Evolutionary conservation across 768 basidiomycete species (phyloP).

Genomic region (Pisolithus tinctorius): DNA sequence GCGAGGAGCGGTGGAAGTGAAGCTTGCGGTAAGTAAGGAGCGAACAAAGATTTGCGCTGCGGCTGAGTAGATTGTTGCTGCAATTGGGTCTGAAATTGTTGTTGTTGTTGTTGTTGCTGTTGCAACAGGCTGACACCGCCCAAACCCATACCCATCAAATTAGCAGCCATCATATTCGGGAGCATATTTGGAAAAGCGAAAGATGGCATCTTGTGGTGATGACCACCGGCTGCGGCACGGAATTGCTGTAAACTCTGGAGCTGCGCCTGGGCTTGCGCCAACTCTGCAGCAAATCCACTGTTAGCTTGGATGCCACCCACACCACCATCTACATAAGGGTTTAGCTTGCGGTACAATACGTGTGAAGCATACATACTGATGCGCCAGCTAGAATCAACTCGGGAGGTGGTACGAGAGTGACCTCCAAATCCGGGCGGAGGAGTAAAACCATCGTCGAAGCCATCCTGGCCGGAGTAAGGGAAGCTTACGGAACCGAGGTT

Average conservation of each 20-base stretch:
- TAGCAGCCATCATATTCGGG: slow-evolving; percentile 95
- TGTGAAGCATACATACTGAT: slow-evolving; percentile 53
- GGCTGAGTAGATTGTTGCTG: slow-evolving; percentile 90
- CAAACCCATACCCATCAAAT: slow-evolving; percentile 87
- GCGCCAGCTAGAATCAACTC: slow-evolving; percentile 82
- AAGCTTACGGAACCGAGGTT: slow-evolving; percentile 45
- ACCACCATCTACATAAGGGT: slow-evolving; percentile 52
- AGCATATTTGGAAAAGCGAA: slow-evolving; percentile 99
- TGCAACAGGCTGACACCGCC: slow-evolving; percentile 82
- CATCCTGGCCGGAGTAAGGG: slow-evolving; percentile 49
- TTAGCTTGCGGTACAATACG: slow-evolving; percentile 5
- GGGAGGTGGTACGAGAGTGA: slow-evolving; percentile 69
- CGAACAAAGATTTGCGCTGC: slow-evolving; percentile 96
- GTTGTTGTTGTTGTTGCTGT: slow-evolving; percentile 70
- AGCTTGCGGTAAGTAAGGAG: slow-evolving; percentile 96
- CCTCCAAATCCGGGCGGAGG: slow-evolving; percentile 52
- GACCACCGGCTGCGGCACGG: slow-evolving; percentile 89
- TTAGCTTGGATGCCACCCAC: slow-evolving; percentile 61
- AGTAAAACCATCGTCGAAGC: slow-evolving; percentile 77
- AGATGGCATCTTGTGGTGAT: slow-evolving; percentile 95
- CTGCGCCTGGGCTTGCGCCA: slow-evolving; percentile 96
- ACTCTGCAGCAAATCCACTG: slow-evolving; percentile 67
- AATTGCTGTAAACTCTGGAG: slow-evolving; percentile 94
- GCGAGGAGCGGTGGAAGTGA: slow-evolving; percentile 93
- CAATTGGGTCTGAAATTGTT: slow-evolving; percentile 88